Base-by-base conservation (phyloP, 441 rosid genomes). In the Euphorbia celastroides region DNA sequence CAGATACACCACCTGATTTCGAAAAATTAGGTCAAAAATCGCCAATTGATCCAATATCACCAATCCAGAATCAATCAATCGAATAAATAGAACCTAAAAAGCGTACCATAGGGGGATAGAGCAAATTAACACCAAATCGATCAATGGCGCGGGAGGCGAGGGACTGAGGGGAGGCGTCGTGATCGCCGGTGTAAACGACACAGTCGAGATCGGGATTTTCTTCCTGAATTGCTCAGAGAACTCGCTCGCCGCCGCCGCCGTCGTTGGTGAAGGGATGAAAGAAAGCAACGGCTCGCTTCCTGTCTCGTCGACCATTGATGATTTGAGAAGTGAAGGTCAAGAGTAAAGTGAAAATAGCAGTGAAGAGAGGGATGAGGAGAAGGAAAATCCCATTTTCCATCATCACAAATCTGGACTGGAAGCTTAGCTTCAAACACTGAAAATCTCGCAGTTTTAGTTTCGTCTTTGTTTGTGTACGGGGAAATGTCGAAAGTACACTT, bases 191-290 rank as follows among this genome's bases (percentile, higher is more conserved):
- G 77, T 81, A 91, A 80, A 94, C 68, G 42, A 82, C 68, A 64
- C 89, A 85, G 64, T 83, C 81, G 30, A 94, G 87, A 76, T 85
- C 83, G 6, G 92, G 86, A 28, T 17, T 65, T 61, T 85, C 89
- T 60, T 94, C 96, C 68, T 94, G 97, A 67, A 94, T 82, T 14
- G 96, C 94, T 83, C 99, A 94, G 48, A 94, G 88, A 41, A 91
- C 99, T 70, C 99, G 76, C 80, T 94, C 97, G 1, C 98, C 96
- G 59, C 99, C 97, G 22, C 99, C 99, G 25, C 97, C 99, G 74
- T 89, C 99, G 78, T 93, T 89, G 12, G 96, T 89, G 86, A 81
- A 85, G 0, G 97, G 99, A 57, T 94, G 99, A 82, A 94, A 91
- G 87, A 91, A 94, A 0, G 79, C 97, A 32, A 88, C 96, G 1